Evolutionary conservation across 306 rosid genomes (phyloP).

Genomic region (Corylus americana): DNA sequence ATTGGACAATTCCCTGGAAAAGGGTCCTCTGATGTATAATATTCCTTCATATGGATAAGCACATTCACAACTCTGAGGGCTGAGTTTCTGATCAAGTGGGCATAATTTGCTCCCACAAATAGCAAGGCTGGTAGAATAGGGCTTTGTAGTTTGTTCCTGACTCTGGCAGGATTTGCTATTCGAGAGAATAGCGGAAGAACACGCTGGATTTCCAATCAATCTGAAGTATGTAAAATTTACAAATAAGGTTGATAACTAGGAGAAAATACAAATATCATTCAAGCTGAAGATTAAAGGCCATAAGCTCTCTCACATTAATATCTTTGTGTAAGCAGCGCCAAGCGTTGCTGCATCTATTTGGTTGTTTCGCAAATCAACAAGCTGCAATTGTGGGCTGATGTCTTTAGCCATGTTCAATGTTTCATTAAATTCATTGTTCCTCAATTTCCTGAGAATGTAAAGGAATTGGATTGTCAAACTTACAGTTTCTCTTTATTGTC

Average conservation of each 20-base stretch:
- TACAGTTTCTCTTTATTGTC: slow-evolving; percentile 9
- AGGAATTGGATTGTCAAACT: slow-evolving; percentile 2
- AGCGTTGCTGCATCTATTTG: slow-evolving; percentile 49
- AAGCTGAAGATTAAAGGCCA: slow-evolving; percentile 10
- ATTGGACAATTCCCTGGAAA: slow-evolving; percentile 67
- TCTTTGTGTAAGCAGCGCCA: slow-evolving; percentile 48
- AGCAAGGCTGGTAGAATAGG: slow-evolving; percentile 73
- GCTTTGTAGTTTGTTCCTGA: slow-evolving; percentile 43
- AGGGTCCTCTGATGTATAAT: slow-evolving; percentile 75
- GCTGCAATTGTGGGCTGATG: slow-evolving; percentile 61
- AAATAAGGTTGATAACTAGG: slow-evolving; percentile 19
- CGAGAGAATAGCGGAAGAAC: slow-evolving; percentile 38
- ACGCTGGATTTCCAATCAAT: slow-evolving; percentile 83
- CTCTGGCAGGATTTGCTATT: slow-evolving; percentile 56
- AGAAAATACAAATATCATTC: slow-evolving; percentile 2
- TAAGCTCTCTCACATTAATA: slow-evolving; percentile 61
- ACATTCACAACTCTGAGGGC: slow-evolving; percentile 92
- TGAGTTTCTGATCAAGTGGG: slow-evolving; percentile 57
- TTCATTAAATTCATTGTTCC: slow-evolving; percentile 56
- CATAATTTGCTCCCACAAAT: slow-evolving; percentile 61
- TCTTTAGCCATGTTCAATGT: slow-evolving; percentile 68
- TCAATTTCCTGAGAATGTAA: slow-evolving; percentile 62
- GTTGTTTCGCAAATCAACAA: slow-evolving; percentile 84
- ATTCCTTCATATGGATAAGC: slow-evolving; percentile 81
- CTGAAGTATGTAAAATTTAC: slow-evolving; percentile 43